phyloP scores from a whole-genome alignment of 257 asterid genomes.

The Solanum sitiens region DNA sequence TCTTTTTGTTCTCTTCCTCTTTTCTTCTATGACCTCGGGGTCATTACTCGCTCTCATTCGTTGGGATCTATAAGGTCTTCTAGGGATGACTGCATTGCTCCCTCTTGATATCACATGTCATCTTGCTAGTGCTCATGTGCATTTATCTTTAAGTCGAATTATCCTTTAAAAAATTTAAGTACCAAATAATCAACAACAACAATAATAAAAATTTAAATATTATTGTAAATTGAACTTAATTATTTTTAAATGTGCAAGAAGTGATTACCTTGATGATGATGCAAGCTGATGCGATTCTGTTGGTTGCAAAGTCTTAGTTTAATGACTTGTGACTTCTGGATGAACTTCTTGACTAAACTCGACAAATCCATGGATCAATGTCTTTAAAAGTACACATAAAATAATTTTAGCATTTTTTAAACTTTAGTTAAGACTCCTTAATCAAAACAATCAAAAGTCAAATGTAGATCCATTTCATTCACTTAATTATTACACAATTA shows the following conservation, averaged over 20 bases:
- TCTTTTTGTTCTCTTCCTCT: background rate
- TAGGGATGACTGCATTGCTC: background rate
- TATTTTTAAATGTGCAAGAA: too few relatives aligned
- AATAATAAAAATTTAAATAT: too few relatives aligned
- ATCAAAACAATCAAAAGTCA: background rate
- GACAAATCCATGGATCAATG: rapidly evolving
- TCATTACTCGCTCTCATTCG: background rate
- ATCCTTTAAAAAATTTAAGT: background rate
- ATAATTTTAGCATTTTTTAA: background rate
- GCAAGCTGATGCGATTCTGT: background rate
- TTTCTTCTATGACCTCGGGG: background rate
- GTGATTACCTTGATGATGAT: rapidly evolving
- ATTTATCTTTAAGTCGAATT: too few relatives aligned
- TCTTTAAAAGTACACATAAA: background rate
- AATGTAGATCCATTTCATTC: background rate
- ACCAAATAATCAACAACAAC: too few relatives aligned
- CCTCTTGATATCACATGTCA: too few relatives aligned
- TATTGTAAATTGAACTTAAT: background rate
- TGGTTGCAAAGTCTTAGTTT: background rate
- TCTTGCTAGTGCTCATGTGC: background rate
- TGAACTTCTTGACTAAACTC: background rate
- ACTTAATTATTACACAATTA: background rate
- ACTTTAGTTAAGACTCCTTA: background rate
- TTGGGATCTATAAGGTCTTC: too few relatives aligned
- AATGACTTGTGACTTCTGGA: background rate